These are phyloP conservation scores for Cladorrhinum sp. DNA, from an alignment of 2,329 filamentous ascomycete genomes.

Conservation along the genomic window DNA sequence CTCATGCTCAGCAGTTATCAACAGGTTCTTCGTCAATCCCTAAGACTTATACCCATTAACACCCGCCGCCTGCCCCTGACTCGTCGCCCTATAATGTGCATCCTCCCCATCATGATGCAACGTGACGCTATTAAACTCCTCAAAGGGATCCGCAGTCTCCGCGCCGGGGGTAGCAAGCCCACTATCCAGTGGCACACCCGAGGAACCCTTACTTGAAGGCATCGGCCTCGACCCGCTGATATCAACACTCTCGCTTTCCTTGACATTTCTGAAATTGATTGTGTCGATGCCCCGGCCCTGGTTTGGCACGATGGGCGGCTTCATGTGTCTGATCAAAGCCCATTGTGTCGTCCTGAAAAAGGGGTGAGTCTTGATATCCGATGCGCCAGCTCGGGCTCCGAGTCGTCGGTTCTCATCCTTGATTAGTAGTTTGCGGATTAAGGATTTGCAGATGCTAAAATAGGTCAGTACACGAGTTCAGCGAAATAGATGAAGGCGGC, in stretches of 20 bases:
- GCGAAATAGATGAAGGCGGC: neutral
- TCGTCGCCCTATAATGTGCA: neutral
- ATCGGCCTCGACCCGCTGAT: constrained; percentile 60
- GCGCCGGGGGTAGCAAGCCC: constrained; percentile 80
- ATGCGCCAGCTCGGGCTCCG: constrained; percentile 89
- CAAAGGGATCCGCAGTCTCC: constrained; percentile 81
- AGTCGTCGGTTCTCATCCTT: constrained; percentile 95
- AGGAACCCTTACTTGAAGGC: constrained; percentile 38
- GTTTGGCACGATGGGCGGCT: constrained; percentile 92
- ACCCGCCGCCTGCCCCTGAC: neutral
- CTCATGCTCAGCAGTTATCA: neutral
- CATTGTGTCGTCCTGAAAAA: constrained; percentile 97
- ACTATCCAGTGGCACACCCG: constrained; percentile 83
- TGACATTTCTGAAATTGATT: constrained; percentile 95
- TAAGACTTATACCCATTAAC: constrained; percentile 11
- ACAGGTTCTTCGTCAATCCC: neutral
- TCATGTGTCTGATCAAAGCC: constrained; percentile 96
- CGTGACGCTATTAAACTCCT: constrained; percentile 98
- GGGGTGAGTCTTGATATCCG: constrained; percentile 91
- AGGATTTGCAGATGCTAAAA: constrained; percentile 83
- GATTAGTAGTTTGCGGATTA: constrained; percentile 94
- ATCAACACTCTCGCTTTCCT: constrained; percentile 94
- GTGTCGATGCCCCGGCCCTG: constrained; percentile 89
- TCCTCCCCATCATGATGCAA: constrained; percentile 94
- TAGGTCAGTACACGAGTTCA: constrained; percentile 1